Base-by-base conservation (phyloP, 192 early-diverging fungal genomes). In the Haplosporangium gracile region DNA sequence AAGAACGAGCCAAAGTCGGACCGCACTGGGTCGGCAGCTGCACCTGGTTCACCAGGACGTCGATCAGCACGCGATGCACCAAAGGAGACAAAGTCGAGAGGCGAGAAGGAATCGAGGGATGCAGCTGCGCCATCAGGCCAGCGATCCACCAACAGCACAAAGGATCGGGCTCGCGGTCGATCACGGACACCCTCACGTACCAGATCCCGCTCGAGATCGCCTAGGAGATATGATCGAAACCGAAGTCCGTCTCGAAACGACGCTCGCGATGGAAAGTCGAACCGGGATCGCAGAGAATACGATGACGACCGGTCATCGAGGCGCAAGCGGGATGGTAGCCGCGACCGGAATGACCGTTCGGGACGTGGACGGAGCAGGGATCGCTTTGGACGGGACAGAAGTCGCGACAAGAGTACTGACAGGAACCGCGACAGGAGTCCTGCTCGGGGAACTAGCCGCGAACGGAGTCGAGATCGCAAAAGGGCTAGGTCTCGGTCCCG, bases 141-240 rank as follows among this genome's bases (percentile, higher is more conserved):
- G 53, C 77, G 82, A 26, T 40, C 39, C n/a, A 20, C 75, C 7
- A 45, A 29, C 18, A 60, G 34, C 4, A 65, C 60, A 6, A 86
- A 86, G 51, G 84, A 86, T 10, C 74, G 79, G 22, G 29, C 75
- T 20, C 79, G 84, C 2, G 84, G 75, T 74, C 79, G 84, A 39
- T 80, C 78, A 22, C 84, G 79, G 15, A 77, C 78, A 45, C 75
- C 79, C 32, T 81, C 84, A 5, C 78, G 76, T 0, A 81, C 75
- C 4, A 79, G 84, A 34, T 81, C 84, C 8, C 78, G 84, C 2
- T 86, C 84, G 6, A 76, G 84, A 22, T 86, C 84, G 22, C 84
- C 84, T 26, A 75, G 84, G 38, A 29, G 79, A 15, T 86, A 86
- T 47, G 84, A 86, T 29, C 75, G 84, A 13, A 85, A 81, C 11